Evolutionary conservation across 495 filamentous ascomycete genomes (phyloP).

Genomic region (Friedmanniomyces simplex): DNA sequence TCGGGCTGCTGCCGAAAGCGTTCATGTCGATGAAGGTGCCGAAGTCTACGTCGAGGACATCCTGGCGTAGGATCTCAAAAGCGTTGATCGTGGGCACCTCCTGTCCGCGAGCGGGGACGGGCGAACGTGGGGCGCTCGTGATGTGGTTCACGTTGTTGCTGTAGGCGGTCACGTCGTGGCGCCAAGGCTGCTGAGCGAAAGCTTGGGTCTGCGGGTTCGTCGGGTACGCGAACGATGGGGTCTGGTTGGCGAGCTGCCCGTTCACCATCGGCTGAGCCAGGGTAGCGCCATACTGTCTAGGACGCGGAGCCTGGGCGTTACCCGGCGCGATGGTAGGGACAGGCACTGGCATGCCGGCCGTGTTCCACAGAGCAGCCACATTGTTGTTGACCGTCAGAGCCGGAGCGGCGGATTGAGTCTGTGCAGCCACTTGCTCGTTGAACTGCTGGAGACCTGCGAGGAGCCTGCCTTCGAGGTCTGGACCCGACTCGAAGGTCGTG

Average conservation of each 20-base stretch:
- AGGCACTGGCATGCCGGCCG: too few relatives aligned
- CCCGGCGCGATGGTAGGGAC: not conserved
- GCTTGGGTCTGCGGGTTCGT: not conserved
- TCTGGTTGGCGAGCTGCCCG: not conserved
- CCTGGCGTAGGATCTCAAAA: not conserved
- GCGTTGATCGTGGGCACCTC: not conserved
- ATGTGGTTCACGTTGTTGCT: not conserved
- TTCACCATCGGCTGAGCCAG: not conserved
- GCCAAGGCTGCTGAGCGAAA: not conserved
- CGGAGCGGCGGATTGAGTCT: not conserved
- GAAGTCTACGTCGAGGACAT: not conserved
- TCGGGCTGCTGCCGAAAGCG: not conserved
- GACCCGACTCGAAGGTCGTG: not conserved
- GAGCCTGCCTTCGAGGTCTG: not conserved
- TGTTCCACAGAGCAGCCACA: too few relatives aligned
- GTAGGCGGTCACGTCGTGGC: not conserved
- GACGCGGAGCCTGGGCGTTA: not conserved
- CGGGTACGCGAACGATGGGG: not conserved
- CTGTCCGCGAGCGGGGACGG: too few relatives aligned
- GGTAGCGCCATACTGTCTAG: not conserved
- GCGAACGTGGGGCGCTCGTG: not conserved
- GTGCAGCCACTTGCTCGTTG: not conserved
- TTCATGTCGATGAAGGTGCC: not conserved
- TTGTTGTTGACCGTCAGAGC: not conserved
- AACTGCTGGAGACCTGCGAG: not conserved